Evolutionary conservation across 2,329 filamentous ascomycete species (phyloP).

Genomic region (Calonectria naviculata): DNA sequence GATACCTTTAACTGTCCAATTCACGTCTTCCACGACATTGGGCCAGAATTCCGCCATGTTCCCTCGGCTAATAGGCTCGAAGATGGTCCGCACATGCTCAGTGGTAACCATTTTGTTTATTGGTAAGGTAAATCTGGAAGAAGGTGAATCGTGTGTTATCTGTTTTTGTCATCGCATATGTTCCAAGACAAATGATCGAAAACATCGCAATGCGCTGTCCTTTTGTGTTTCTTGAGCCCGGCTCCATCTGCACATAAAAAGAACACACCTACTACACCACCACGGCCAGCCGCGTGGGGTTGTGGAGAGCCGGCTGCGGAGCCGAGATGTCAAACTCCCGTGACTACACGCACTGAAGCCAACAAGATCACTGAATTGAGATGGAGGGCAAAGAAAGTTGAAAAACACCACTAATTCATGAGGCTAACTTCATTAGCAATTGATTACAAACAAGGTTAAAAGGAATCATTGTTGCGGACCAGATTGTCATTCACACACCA

Average conservation of each 20-base stretch:
- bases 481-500: no score
- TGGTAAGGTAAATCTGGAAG: no score
- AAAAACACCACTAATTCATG: no score
- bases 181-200: not conserved
- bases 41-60: constrained; percentile 5
- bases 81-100: not conserved
- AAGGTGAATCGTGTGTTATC: not conserved
- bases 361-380: no score
- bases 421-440: no score
- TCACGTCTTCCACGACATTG: not conserved
- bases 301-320: not conserved
- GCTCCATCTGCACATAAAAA: not conserved
- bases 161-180: not conserved
- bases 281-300: not conserved
- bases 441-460: no score
- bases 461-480: no score
- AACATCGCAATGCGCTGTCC: not conserved
- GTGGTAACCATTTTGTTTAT: not conserved
- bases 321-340: not conserved
- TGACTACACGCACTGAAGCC: not conserved
- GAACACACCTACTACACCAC: not conserved
- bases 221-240: not conserved
- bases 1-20: constrained; percentile 3
- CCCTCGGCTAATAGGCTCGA: not conserved
- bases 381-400: no score